A percentile compares a stretch with the other conserved stretches of the same genome.
These are phyloP conservation scores for Phalaenopsis hybrid DNA, from an alignment of 116 monocot genomes.

Conservation along the genomic window DNA sequence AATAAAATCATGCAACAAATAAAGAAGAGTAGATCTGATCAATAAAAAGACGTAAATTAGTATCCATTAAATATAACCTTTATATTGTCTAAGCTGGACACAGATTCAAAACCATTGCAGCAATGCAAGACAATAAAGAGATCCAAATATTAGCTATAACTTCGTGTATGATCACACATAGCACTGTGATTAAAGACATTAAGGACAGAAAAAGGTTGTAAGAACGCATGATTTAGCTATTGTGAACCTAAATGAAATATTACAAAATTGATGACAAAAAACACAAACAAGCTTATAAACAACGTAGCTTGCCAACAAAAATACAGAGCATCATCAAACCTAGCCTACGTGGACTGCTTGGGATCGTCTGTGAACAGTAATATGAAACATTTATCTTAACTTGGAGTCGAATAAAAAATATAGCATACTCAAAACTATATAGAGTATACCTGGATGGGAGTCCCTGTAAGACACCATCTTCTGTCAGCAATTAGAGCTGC, in stretches of 20 bases:
- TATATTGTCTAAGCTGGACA: background rate
- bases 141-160: background rate
- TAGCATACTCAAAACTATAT: background rate
- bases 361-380: background rate
- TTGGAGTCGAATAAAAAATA: background rate
- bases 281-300: background rate
- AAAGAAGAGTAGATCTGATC: background rate
- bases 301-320: background rate
- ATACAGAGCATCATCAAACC: background rate
- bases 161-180: background rate
- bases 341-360: background rate
- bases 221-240: background rate
- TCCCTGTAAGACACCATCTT: conserved; percentile 96
- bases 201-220: background rate
- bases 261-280: background rate
- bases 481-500: conserved; percentile 57
- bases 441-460: conserved; percentile 81
- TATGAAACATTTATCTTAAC: background rate
- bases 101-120: background rate
- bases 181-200: background rate
- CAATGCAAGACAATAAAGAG: background rate
- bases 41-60: background rate
- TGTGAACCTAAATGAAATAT: background rate
- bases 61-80: background rate
- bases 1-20: background rate